Conservation (phyloP, 2,329 filamentous ascomycete genomes). For the Penicillium sp. region DNA sequence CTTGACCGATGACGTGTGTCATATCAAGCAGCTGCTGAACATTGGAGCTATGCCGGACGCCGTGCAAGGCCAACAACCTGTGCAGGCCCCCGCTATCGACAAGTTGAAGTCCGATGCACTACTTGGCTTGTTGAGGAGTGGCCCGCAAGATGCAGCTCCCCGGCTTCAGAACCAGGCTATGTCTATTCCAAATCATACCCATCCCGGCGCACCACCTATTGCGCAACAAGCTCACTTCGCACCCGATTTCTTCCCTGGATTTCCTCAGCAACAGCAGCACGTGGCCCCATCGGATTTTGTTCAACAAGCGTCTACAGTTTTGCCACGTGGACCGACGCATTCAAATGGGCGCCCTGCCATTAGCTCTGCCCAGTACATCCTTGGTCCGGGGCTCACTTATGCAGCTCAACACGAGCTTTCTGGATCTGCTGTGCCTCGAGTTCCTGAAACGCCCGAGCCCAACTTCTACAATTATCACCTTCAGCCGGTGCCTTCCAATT, state of each 20-base stretch:
- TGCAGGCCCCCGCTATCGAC: slow-evolving; percentile 27
- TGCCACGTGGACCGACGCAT: slow-evolving; percentile 11
- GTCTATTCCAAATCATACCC: slow-evolving; percentile 52
- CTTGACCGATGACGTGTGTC: slow-evolving; percentile 44
- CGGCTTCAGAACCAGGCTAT: slow-evolving; percentile 44
- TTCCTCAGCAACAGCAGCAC: slow-evolving; percentile 32
- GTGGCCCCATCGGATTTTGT: slow-evolving; percentile 31
- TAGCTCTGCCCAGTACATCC: slow-evolving; percentile 7
- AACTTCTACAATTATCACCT: slow-evolving; percentile 19
- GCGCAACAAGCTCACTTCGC: slow-evolving; percentile 52
- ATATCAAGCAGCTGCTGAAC: slow-evolving; percentile 50
- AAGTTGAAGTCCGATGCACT: slow-evolving; percentile 49
- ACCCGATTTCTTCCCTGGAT: slow-evolving; percentile 42
- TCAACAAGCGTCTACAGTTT: slow-evolving; percentile 16
- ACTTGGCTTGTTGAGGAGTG: slow-evolving; percentile 52
- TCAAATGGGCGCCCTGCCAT: slow-evolving; percentile 11
- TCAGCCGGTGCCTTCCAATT: slow-evolving; percentile 11
- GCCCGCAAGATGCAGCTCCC: slow-evolving; percentile 28
- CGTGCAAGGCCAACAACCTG: slow-evolving; percentile 10
- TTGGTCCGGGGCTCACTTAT: slow-evolving; percentile 2
- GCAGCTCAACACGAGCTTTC: slow-evolving; percentile 19
- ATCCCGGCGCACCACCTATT: slow-evolving; percentile 50
- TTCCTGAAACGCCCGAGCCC: slow-evolving; percentile 23
- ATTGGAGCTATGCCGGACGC: slow-evolving; percentile 27
- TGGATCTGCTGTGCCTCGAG: slow-evolving; percentile 20